Evolutionary conservation across 345 rosid species (phyloP), one percentile per base, ranked within the genome.

Genomic region (Bruguiera sexangula): DNA sequence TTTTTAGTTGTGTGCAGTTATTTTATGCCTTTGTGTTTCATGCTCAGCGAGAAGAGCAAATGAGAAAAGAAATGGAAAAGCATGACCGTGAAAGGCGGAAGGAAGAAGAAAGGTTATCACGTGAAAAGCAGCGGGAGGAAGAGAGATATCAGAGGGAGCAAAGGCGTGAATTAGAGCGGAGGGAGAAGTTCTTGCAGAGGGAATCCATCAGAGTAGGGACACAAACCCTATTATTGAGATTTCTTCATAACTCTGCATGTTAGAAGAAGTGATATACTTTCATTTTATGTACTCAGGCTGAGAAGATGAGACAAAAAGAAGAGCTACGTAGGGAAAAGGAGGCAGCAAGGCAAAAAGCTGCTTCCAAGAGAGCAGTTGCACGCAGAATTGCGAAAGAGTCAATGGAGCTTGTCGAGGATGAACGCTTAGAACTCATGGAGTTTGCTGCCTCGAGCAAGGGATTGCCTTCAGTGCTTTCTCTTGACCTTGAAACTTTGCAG

Each of bases 371-470:
- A 70, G 97, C 98, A 48, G 79, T 80, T 79, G 97, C 96, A 72
- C 96, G 98, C 60, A 87, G 80, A 80, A 83, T 90, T 59, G 98
- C 97, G 50, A 93, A 90, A 81, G 92, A 90, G 73, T 90, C 97
- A 4, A 78, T 82, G 87, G 97, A 88, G 73, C 90, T 87, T 58
- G 75, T 87, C 70, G 98, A 93, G 69, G 97, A 90, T 70, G 96
- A 89, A 60, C 93, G 87, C 60, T 71, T 93, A 78, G 98, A 93
- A 72, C 97, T 93, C 80, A 87, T 93, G 98, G 98, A 93, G 63
- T 62, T 87, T 31, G 97, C 92, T 77, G 85, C 92, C 4, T 77
- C 76, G 60, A 68, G 82, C 77, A 88, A 84, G 81, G 96, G 90
- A 65, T 79, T 89, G 70, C 84, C 90, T 72, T 86, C 92, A 50